Evolutionary conservation across 768 basidiomycete genomes (phyloP).

Genomic region (Rubroboletus pulcherrimus): DNA sequence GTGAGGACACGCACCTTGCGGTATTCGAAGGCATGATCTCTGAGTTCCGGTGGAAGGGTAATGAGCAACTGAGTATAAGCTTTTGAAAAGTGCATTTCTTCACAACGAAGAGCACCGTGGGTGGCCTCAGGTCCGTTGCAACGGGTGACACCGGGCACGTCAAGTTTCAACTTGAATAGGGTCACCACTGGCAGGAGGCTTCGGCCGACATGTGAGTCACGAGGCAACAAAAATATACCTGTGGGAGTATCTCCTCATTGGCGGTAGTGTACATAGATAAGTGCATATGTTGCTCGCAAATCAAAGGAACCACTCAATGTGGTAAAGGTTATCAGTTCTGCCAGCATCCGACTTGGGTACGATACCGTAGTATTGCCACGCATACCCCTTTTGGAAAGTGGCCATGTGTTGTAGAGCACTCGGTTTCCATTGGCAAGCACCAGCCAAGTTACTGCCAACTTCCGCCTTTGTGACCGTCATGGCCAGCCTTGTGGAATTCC

Average conservation of each 20-base stretch:
- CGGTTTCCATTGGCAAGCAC: no score
- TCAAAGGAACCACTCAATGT: no score
- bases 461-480: constrained; percentile 5
- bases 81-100: constrained; percentile 69
- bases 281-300: no score
- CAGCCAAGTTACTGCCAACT: background rate
- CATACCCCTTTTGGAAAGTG: constrained; percentile 11
- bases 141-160: background rate
- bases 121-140: background rate
- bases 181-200: background rate
- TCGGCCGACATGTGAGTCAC: no score
- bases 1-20: constrained; percentile 49
- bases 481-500: constrained; percentile 12
- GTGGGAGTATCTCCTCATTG: no score
- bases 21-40: constrained; percentile 80
- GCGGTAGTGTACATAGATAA: no score
- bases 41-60: constrained; percentile 71
- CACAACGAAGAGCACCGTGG: background rate
- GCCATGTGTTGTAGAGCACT: constrained; percentile 5
- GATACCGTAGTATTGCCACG: no score
- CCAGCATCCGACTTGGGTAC: no score
- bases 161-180: background rate
- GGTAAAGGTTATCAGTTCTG: no score
- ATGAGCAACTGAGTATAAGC: constrained; percentile 59
- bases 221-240: no score